These are phyloP conservation scores for Ceratobasidium sp. DNA, from an alignment of 1,284 basidiomycete species.

Conservation along the genomic window DNA sequence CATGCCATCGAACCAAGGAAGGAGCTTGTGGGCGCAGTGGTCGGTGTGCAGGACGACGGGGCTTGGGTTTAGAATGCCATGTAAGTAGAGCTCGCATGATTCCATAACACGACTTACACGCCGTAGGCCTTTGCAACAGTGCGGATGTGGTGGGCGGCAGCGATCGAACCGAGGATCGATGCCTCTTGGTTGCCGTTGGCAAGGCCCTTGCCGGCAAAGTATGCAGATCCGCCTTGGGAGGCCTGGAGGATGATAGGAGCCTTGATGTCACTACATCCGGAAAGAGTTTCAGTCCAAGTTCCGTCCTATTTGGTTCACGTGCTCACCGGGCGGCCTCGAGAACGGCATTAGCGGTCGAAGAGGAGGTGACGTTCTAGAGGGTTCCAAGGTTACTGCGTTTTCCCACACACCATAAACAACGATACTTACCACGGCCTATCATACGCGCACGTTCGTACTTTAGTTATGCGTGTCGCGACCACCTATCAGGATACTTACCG, in stretches of 20 bases:
- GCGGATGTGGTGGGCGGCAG: constrained; percentile 93
- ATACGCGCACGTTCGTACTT: constrained; percentile 5
- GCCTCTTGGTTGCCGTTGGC: constrained; percentile 96
- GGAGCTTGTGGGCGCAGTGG: constrained; percentile 98
- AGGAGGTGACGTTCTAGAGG: constrained; percentile 77
- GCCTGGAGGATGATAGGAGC: constrained; percentile 98
- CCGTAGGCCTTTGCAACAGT: constrained; percentile 88
- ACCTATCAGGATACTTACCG: constrained; percentile 61
- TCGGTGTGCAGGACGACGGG: constrained; percentile 99
- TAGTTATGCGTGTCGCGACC: not conserved
- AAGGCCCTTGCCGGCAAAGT: constrained; percentile 97
- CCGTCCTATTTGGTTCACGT: constrained; percentile 22
- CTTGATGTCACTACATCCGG: constrained; percentile 77
- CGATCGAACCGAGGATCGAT: constrained; percentile 90
- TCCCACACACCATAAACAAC: constrained; percentile 20
- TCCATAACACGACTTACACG: constrained; percentile 65
- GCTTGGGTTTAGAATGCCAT: constrained; percentile 53
- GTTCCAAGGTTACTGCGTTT: not conserved
- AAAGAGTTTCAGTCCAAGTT: constrained; percentile 26
- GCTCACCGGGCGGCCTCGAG: constrained; percentile 84
- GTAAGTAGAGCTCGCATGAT: not conserved
- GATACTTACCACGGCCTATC: constrained; percentile 72
- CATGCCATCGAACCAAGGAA: constrained; percentile 99
- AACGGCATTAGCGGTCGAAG: constrained; percentile 83
- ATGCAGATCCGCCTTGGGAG: constrained; percentile 95